phyloP scores from a whole-genome alignment of 352 stramenopile species.

The Phytophthora pinifolia region DNA sequence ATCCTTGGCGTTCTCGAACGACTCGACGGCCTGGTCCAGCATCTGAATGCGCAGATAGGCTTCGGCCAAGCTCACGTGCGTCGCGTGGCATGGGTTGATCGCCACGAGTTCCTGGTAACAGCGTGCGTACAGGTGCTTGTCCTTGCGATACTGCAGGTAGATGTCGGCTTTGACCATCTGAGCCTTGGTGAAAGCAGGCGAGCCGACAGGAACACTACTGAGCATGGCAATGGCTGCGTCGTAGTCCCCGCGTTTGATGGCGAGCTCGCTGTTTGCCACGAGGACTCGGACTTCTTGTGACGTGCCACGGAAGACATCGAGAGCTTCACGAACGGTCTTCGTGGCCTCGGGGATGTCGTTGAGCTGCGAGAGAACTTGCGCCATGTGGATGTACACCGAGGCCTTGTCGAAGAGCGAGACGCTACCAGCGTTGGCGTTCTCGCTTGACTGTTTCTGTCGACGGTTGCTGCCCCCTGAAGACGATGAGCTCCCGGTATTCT shows the following conservation, averaged over 20 bases:
- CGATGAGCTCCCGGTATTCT: constrained; percentile 8
- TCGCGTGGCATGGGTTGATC: constrained; percentile 64
- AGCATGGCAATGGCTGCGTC: constrained; percentile 90
- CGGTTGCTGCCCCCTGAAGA: constrained; percentile 11
- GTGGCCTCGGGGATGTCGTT: constrained; percentile 73
- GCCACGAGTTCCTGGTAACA: constrained; percentile 91
- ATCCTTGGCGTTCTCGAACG: constrained; percentile 59
- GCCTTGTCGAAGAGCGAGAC: constrained; percentile 83
- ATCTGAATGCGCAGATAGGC: constrained; percentile 93
- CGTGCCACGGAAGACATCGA: constrained; percentile 75
- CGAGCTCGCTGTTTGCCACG: constrained; percentile 89
- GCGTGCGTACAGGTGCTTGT: constrained; percentile 88
- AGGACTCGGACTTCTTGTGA: constrained; percentile 91
- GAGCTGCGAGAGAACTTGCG: constrained; percentile 77
- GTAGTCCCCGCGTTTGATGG: constrained; percentile 90
- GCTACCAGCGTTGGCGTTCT: constrained; percentile 11
- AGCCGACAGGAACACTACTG: constrained; percentile 76
- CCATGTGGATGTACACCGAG: constrained; percentile 87
- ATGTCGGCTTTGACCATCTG: constrained; percentile 95
- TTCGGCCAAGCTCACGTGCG: constrained; percentile 88
- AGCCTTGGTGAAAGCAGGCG: constrained; percentile 80
- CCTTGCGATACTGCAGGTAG: constrained; percentile 90
- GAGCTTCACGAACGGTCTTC: constrained; percentile 61
- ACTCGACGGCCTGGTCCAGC: constrained; percentile 85
- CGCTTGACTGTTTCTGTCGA: constrained; percentile 14